Conservation (phyloP, 495 filamentous ascomycete species). For the Cudoniella acicularis region DNA sequence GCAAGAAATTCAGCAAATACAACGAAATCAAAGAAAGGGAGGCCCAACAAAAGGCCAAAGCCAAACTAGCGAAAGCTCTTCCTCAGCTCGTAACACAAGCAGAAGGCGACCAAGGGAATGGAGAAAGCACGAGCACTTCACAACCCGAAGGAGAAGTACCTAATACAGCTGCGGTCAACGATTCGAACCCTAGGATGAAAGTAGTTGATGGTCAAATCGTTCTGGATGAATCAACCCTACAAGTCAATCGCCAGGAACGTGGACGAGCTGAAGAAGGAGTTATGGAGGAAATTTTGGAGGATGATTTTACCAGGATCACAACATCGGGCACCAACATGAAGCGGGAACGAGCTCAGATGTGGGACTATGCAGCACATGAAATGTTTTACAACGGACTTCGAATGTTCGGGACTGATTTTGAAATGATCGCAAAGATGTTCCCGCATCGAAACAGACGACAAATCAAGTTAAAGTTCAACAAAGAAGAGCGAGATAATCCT, state of each 20-base stretch:
- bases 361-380: conserved; percentile 75
- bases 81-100: conserved; percentile 25
- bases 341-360: conserved; percentile 64
- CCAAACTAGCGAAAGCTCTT: conserved; percentile 30
- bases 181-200: conserved; percentile 49
- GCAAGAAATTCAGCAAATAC: conserved; percentile 73
- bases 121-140: neutral
- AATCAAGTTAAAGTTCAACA: conserved; percentile 90
- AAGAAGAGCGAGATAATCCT: conserved; percentile 79
- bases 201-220: conserved; percentile 84
- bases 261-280: conserved; percentile 51
- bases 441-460: conserved; percentile 67
- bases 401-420: conserved; percentile 93
- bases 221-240: conserved; percentile 70
- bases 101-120: conserved; percentile 7
- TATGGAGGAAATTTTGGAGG: conserved; percentile 72
- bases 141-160: conserved; percentile 13
- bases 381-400: conserved; percentile 78
- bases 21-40: conserved; percentile 49
- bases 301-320: conserved; percentile 73
- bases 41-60: conserved; percentile 36
- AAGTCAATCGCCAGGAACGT: conserved; percentile 72
- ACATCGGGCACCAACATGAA: conserved; percentile 73
- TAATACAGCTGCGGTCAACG: conserved; percentile 10
- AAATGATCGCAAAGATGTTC: conserved; percentile 82